Conservation (phyloP, 2,329 filamentous ascomycete species). For the Remersonia thermophila region DNA sequence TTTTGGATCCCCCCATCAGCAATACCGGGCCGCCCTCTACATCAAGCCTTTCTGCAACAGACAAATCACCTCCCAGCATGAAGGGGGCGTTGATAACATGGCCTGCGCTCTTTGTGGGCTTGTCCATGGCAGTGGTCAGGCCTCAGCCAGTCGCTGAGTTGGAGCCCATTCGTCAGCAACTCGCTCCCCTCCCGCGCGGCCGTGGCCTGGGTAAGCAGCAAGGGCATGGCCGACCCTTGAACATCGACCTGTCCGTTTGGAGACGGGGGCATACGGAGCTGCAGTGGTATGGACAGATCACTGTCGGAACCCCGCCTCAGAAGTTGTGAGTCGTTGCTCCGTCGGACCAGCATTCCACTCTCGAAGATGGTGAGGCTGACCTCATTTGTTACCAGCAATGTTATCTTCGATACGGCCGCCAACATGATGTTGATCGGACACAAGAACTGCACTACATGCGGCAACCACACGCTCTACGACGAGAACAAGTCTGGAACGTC, state of each 20-base stretch:
- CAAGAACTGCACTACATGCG: constrained; percentile 20
- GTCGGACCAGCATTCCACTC: not conserved
- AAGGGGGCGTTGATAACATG: no score
- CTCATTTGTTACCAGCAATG: constrained; percentile 15
- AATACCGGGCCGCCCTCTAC: no score
- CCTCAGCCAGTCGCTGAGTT: no score
- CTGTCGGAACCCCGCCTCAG: constrained; percentile 15
- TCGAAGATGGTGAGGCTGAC: not conserved
- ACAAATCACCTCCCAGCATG: no score
- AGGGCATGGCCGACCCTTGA: not conserved
- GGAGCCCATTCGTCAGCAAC: no score
- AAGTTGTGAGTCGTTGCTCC: constrained; percentile 17
- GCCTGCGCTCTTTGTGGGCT: no score
- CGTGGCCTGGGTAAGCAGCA: no score
- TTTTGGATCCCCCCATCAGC: no score
- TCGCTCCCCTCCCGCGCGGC: no score
- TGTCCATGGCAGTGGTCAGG: no score
- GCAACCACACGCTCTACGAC: constrained; percentile 18
- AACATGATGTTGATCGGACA: constrained; percentile 19
- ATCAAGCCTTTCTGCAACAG: no score
- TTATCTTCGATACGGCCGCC: constrained; percentile 23
- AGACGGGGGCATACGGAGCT: not conserved
- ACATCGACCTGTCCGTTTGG: constrained; percentile 7
- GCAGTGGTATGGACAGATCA: constrained; percentile 14
- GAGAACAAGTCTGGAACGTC: constrained; percentile 21